phyloP scores from a whole-genome alignment of 2,329 filamentous ascomycete species.

The Aspergillus sp. region DNA sequence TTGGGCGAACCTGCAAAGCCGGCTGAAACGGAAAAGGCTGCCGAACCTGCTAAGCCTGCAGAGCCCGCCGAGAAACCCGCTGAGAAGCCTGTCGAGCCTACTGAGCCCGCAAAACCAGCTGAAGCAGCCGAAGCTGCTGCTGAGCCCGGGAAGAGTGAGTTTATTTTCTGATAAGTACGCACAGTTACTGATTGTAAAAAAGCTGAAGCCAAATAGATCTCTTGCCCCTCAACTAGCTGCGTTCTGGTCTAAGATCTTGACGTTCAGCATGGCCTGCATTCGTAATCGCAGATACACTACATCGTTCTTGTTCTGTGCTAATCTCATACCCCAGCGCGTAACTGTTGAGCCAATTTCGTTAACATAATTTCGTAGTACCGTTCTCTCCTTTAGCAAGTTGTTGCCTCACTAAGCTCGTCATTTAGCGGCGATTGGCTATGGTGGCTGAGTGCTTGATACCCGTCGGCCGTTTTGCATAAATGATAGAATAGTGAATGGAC shows the following conservation, averaged over 20 bases:
- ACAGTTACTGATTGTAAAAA: constrained; percentile 7
- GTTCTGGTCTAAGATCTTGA: neutral
- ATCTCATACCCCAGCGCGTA: constrained; percentile 16
- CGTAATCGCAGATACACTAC: neutral
- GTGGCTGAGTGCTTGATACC: neutral
- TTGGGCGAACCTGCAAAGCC: neutral
- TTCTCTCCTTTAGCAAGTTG: constrained; percentile 10
- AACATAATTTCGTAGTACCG: constrained; percentile 17
- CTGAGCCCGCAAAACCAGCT: constrained; percentile 12
- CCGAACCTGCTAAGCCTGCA: constrained; percentile 3
- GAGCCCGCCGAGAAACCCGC: constrained; percentile 13
- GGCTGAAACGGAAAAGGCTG: neutral
- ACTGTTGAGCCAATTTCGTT: constrained; percentile 13
- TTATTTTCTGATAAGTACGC: constrained; percentile 8
- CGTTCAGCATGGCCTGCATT: neutral
- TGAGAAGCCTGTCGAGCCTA: constrained; percentile 12
- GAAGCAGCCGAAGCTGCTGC: constrained; percentile 7
- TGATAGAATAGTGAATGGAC: constrained; percentile 6
- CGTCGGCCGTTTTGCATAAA: neutral
- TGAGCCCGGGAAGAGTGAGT: constrained; percentile 7
- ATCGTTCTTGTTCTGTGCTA: neutral
- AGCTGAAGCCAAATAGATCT: constrained; percentile 15
- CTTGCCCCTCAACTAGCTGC: constrained; percentile 3
- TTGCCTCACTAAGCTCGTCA: constrained; percentile 3
- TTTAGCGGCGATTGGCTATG: constrained; percentile 1